Conservation (phyloP, 225 moss, liverwort and hornwort species). For the Physcomitrium patens region DNA sequence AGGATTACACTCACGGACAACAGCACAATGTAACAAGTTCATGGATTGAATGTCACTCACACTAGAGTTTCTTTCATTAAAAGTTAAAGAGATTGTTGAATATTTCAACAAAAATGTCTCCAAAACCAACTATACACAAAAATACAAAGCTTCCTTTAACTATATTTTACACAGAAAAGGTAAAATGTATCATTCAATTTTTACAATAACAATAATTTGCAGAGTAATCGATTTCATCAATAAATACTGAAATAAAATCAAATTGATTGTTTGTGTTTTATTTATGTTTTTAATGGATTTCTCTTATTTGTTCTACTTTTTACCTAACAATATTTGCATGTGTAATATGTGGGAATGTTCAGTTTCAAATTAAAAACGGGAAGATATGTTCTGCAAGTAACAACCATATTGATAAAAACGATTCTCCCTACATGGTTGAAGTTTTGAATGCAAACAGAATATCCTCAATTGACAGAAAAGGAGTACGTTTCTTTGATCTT, state of each 20-base stretch:
- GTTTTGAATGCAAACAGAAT: constrained; percentile 34
- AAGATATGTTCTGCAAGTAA: constrained; percentile 18
- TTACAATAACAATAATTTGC: neutral
- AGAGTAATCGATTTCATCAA: too few species aligned
- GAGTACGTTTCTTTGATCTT: neutral
- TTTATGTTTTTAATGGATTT: neutral
- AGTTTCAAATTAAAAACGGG: constrained; percentile 45
- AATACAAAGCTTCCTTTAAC: constrained; percentile 41
- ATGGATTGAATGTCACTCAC: too few species aligned
- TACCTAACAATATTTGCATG: neutral
- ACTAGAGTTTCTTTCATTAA: too few species aligned
- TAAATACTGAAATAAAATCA: too few species aligned
- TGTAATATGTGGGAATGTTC: rapidly evolving
- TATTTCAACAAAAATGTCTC: neutral
- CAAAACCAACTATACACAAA: constrained; percentile 14
- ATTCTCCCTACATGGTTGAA: constrained; percentile 29
- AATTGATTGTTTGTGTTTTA: too few species aligned
- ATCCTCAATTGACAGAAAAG: constrained; percentile 5
- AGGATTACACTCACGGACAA: too few species aligned
- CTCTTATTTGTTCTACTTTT: neutral
- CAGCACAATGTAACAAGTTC: too few species aligned
- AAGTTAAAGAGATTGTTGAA: neutral
- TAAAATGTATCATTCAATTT: neutral
- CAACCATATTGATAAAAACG: neutral
- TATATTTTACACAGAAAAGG: constrained; percentile 46